Evolutionary conservation across 2,329 filamentous ascomycete genomes (phyloP).

Genomic region (Cladosporium oxysporum): DNA sequence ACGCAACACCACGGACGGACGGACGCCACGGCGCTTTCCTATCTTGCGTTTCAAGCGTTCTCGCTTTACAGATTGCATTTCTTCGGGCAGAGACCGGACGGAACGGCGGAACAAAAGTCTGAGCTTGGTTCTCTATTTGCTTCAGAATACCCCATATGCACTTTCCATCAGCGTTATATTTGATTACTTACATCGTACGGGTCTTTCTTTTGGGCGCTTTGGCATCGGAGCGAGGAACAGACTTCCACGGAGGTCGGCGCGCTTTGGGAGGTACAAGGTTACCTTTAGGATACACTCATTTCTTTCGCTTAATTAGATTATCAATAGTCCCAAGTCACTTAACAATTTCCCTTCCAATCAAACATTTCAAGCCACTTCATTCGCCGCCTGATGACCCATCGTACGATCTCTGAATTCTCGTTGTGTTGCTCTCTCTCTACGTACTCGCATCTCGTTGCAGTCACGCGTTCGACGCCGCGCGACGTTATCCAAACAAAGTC

Average conservation of each 20-base stretch:
- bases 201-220: not conserved
- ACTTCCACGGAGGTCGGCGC: conserved; percentile 4
- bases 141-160: conserved; percentile 9
- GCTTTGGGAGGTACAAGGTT: conserved; percentile 14
- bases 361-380: conserved; percentile 6
- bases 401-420: not conserved
- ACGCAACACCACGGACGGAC: conserved; percentile 11
- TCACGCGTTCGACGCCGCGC: conserved; percentile 4
- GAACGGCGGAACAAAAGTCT: conserved; percentile 10
- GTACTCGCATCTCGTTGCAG: not conserved
- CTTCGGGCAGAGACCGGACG: not conserved
- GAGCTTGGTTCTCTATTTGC: conserved; percentile 1
- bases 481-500: conserved; percentile 15
- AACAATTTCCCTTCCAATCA: conserved; percentile 10
- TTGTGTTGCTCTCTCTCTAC: not conserved
- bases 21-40: not conserved
- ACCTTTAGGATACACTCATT: conserved; percentile 3
- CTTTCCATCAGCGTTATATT: conserved; percentile 13
- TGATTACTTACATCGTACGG: not conserved
- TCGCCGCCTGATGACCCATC: not conserved
- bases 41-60: conserved; percentile 8
- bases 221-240: not conserved
- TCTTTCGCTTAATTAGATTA: conserved; percentile 17
- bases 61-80: conserved; percentile 16
- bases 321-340: not conserved